phyloP scores from a whole-genome alignment of 345 rosid species.

The Acer negundo region DNA sequence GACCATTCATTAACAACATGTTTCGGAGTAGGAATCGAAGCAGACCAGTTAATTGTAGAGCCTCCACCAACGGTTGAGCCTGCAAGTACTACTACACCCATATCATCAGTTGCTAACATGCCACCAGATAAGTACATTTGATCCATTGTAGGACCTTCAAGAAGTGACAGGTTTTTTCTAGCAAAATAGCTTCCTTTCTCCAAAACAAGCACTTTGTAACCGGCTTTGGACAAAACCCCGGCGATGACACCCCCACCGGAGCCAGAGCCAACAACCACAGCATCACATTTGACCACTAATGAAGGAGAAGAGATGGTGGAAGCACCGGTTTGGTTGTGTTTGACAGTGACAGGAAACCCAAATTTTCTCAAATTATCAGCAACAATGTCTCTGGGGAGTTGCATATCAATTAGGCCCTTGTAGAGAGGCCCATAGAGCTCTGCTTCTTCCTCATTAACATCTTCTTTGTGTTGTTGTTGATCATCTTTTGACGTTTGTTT shows the following conservation, averaged over 20 bases:
- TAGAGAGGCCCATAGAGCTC: conserved; percentile 63
- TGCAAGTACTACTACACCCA: conserved; percentile 55
- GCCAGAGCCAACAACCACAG: conserved; percentile 82
- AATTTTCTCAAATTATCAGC: conserved; percentile 32
- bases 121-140: conserved; percentile 74
- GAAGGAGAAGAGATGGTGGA: conserved; percentile 30
- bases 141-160: conserved; percentile 74
- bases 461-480: conserved; percentile 10
- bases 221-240: conserved; percentile 72
- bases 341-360: conserved; percentile 49
- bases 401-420: conserved; percentile 50
- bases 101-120: conserved; percentile 56
- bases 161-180: conserved; percentile 62
- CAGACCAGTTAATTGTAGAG: conserved; percentile 85
- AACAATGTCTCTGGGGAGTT: conserved; percentile 46
- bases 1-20: conserved; percentile 76
- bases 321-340: conserved; percentile 12
- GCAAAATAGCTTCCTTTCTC: conserved; percentile 79
- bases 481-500: background rate
- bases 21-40: conserved; percentile 71
- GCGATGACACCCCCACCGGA: conserved; percentile 83
- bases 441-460: conserved; percentile 24
- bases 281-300: conserved; percentile 64
- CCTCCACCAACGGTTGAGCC: conserved; percentile 94
- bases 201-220: conserved; percentile 72